These are phyloP conservation scores for Fusarium sp. DNA, from an alignment of 2,329 filamentous ascomycete species.

Conservation along the genomic window DNA sequence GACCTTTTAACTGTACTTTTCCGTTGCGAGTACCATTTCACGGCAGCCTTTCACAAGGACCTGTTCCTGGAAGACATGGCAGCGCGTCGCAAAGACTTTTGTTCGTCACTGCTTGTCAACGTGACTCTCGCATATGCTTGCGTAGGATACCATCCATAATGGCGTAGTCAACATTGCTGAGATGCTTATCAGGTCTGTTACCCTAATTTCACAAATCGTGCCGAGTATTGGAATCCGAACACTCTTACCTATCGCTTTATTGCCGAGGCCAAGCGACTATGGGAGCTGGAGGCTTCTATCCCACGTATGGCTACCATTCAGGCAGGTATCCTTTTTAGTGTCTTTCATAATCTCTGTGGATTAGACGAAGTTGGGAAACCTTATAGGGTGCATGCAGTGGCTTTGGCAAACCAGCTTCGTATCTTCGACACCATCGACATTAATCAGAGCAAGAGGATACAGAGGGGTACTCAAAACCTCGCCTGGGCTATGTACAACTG, in stretches of 20 bases:
- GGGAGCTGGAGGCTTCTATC: constrained; percentile 47
- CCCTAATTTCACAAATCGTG: constrained; percentile 39
- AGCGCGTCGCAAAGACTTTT: constrained; percentile 44
- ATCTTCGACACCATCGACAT: constrained; percentile 41
- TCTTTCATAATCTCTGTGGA: constrained; percentile 47
- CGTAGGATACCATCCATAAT: constrained; percentile 37
- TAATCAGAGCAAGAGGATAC: constrained; percentile 24
- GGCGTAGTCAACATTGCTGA: neutral
- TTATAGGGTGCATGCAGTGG: constrained; percentile 46
- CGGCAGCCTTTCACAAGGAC: constrained; percentile 51
- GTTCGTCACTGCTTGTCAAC: constrained; percentile 53
- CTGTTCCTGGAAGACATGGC: constrained; percentile 53
- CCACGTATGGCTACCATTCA: constrained; percentile 49
- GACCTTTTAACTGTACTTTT: constrained; percentile 43
- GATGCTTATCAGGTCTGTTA: constrained; percentile 42
- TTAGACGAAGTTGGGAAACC: constrained; percentile 50
- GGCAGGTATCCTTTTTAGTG: constrained; percentile 46
- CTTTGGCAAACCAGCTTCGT: constrained; percentile 45
- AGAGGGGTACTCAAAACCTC: constrained; percentile 38
- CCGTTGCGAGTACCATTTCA: constrained; percentile 50
- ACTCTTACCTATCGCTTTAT: constrained; percentile 49
- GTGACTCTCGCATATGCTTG: constrained; percentile 48
- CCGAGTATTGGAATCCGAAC: constrained; percentile 49
- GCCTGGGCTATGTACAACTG: constrained; percentile 51
- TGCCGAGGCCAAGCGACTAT: constrained; percentile 51